These are phyloP conservation scores for Gymnopus androsaceus DNA, from an alignment of 1,284 basidiomycete genomes.

Conservation along the genomic window DNA sequence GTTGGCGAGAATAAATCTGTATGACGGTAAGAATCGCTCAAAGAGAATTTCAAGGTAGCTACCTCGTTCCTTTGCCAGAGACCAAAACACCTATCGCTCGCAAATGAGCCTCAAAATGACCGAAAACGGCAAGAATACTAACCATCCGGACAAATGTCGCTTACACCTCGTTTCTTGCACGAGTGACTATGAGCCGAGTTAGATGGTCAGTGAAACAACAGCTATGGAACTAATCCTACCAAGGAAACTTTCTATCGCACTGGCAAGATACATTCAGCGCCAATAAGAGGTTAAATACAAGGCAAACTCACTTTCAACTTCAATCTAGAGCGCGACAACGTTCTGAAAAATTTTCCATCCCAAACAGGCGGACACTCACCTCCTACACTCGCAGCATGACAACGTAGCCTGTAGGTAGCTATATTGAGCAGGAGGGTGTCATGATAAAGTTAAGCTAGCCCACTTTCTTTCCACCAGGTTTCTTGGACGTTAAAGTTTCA, in stretches of 20 bases:
- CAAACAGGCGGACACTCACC: slow-evolving; percentile 36
- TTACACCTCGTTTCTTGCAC: slow-evolving; percentile 64
- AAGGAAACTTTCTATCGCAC: slow-evolving; percentile 63
- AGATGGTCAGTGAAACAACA: neutral
- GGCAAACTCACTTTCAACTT: slow-evolving; percentile 45
- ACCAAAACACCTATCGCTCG: slow-evolving; percentile 60
- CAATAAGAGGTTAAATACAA: slow-evolving; percentile 3
- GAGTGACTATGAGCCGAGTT: slow-evolving; percentile 26
- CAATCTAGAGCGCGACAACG: no score
- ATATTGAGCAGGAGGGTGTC: neutral
- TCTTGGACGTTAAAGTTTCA: slow-evolving; percentile 37
- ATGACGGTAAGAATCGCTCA: slow-evolving; percentile 5
- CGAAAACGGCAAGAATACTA: slow-evolving; percentile 4
- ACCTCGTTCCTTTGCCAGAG: slow-evolving; percentile 74
- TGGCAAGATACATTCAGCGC: slow-evolving; percentile 27
- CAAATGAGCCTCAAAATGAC: slow-evolving; percentile 5
- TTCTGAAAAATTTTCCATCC: neutral
- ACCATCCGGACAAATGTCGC: slow-evolving; percentile 73
- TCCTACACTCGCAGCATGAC: slow-evolving; percentile 62
- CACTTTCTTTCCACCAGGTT: slow-evolving; percentile 41
- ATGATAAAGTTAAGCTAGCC: slow-evolving; percentile 8
- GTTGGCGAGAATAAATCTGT: slow-evolving; percentile 71
- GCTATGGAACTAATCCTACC: slow-evolving; percentile 31
- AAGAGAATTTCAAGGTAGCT: slow-evolving; percentile 10
- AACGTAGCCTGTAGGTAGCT: slow-evolving; percentile 39